Base-by-base conservation (phyloP, 2,329 filamentous ascomycete species). In the Trichoderma arundinaceum region DNA sequence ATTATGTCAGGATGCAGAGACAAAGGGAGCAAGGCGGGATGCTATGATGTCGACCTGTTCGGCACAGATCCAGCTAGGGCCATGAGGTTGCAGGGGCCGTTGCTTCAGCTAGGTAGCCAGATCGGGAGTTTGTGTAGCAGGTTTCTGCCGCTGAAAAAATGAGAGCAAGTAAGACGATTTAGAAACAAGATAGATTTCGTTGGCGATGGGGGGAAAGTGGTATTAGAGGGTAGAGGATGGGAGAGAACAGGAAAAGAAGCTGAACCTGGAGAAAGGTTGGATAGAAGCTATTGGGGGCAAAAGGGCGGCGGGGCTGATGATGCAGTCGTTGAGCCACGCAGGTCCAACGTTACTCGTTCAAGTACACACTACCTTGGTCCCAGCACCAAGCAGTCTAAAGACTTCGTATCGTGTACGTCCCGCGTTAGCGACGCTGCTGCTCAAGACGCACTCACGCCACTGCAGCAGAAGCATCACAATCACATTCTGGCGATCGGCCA, bases 251-350 rank as follows among this genome's bases (percentile, higher is more conserved):
- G 22, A 28, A 10, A 12, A 35, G 35, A 12, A 17, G 38, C 49
- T 35, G 49, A 53, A 43, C 13, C 56, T 49, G 57, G 35, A 43
- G 57, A 49, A 59, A 38, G 48, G 56, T 17, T 59, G 56, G 54
- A 59, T 59, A 19, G 17, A 19, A 46, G 22, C 22, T 28, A 28
- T 28, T 28, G 22, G 22, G 22, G 22, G 43, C 9, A 41, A 33
- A 53, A 17, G 5, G 43, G 44, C 48, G 28, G 48, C 59, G 59
- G 59, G 59, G 59, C 48, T 44, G 48, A 53, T 53, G 59, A 53
- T 53, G 59, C 46, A 51, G 48, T 53, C 32, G 4, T 22, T 35
- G 48, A 62, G 59, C 59, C 48, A 53, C 57, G 33, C 41, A 59
- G 32, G 15, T 28, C 39, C 10, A 32, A 13, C n/a, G 54, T 57